A percentile compares a stretch with the other conserved stretches of the same genome.
These are phyloP conservation scores for Trichothecium sympodiale DNA, from an alignment of 2,329 filamentous ascomycete genomes.

Conservation along the genomic window DNA sequence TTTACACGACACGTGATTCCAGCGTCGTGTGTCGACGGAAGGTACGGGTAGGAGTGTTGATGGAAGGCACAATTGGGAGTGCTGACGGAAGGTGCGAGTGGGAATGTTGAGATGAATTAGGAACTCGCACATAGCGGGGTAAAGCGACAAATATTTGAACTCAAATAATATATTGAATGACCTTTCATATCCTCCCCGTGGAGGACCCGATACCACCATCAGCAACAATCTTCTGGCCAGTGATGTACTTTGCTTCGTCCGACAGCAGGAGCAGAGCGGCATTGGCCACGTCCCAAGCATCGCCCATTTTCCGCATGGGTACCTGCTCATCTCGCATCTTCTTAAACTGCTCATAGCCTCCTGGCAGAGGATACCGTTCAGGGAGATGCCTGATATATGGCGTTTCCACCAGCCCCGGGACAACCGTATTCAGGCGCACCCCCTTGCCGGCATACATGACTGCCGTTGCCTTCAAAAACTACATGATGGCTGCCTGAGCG, in stretches of 20 bases:
- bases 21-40: too few species aligned
- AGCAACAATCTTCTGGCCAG: conserved; percentile 40
- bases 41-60: too few species aligned
- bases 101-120: too few species aligned
- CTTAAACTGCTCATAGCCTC: conserved; percentile 36
- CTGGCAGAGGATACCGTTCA: conserved; percentile 29
- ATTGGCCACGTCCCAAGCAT: conserved; percentile 48
- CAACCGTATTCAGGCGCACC: conserved; percentile 41
- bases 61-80: too few species aligned
- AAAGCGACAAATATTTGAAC: too few species aligned
- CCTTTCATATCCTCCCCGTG: conserved; percentile 15
- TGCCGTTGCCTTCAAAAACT: conserved; percentile 36
- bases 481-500: conserved; percentile 38
- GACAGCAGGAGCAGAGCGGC: conserved; percentile 46
- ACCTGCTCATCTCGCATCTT: conserved; percentile 42
- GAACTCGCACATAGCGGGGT: too few species aligned
- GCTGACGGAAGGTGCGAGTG: too few species aligned
- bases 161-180: too few species aligned
- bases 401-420: conserved; percentile 46
- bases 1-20: too few species aligned
- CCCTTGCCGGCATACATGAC: conserved; percentile 36
- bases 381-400: conserved; percentile 35
- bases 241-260: conserved; percentile 48
- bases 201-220: conserved; percentile 32
- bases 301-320: conserved; percentile 47